Evolutionary conservation across 805 yeast genomes (phyloP).

Genomic region (Millerago galiae): DNA sequence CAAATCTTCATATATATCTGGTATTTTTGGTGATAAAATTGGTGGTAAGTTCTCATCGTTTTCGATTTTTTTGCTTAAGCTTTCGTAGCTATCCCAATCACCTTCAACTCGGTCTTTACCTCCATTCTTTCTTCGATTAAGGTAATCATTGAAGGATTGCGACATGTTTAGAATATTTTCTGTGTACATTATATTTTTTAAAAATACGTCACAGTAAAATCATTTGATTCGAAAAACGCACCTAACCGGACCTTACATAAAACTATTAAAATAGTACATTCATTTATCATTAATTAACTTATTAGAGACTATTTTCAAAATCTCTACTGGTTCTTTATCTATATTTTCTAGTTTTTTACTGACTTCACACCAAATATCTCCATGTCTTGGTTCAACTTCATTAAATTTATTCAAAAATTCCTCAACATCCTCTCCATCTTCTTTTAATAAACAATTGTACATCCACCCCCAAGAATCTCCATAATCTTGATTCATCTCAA

Average conservation of each 20-base stretch:
- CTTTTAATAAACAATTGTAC: conserved; percentile 37
- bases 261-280: background rate
- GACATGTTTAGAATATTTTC: background rate
- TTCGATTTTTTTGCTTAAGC: background rate
- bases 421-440: conserved; percentile 26
- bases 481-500: conserved; percentile 43
- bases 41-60: conserved; percentile 7
- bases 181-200: no score
- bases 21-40: conserved; percentile 9
- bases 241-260: no score
- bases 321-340: conserved; percentile 32
- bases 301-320: conserved; percentile 27
- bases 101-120: no score
- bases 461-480: conserved; percentile 80
- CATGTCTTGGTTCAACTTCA: conserved; percentile 52
- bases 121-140: background rate
- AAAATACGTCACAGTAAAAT: no score
- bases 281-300: background rate
- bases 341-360: conserved; percentile 44
- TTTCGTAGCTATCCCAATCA: background rate
- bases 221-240: no score
- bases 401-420: conserved; percentile 31
- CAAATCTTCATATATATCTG: no score
- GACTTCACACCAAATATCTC: conserved; percentile 50
- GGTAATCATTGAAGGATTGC: conserved; percentile 6